Base-by-base conservation (phyloP, 805 yeast species). In the Wickerhamomyces rabaulensis region DNA sequence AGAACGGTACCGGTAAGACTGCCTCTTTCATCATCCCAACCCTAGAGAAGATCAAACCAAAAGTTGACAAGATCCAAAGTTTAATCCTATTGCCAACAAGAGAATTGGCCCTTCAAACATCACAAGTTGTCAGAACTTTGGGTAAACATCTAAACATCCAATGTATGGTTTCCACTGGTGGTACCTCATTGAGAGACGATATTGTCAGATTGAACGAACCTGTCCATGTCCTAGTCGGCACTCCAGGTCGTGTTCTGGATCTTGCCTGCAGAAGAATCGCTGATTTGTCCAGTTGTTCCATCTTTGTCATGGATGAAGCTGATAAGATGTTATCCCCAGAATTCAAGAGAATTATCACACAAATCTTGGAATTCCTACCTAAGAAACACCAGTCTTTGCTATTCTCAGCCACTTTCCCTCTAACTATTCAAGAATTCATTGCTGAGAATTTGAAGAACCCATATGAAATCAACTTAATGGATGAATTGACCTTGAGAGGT, bases 131-230 rank as follows among this genome's bases (percentile, higher is more conserved):
- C 46, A 85, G 92, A 68, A 91, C 98, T 12, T 75, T 94, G 52
- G 97, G 97, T 49, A 90, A 90, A 65, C 98, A 94, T 67, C 74
- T 94, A 67, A 92, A 90, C 27, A 74, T 90, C 55, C 84, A 91
- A 64, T 89, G 94, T 62, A 92, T 94, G 98, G 97, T 92, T 47
- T 85, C 98, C 68, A 94, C 98, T 12, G 99, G 99, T 67, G 99
- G 99, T 63, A 94, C 99, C 40, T 80, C 85, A 48, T 75, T 94
- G 56, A 84, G 86, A 69, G 99, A 94, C 69, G 99, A 94, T 68
- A 92, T 94, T 60, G 67, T 94, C 60, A 84, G 99, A 75, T 75
- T 94, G 59, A 80, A 87, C 60, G 98, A 92, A 43, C 84, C 95
- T 12, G 97, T 94, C 35, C 98, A 94, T 66, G 80, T 94, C 38